Conservation (phyloP, 305 asterid species). For the Nicotiana rustica region DNA sequence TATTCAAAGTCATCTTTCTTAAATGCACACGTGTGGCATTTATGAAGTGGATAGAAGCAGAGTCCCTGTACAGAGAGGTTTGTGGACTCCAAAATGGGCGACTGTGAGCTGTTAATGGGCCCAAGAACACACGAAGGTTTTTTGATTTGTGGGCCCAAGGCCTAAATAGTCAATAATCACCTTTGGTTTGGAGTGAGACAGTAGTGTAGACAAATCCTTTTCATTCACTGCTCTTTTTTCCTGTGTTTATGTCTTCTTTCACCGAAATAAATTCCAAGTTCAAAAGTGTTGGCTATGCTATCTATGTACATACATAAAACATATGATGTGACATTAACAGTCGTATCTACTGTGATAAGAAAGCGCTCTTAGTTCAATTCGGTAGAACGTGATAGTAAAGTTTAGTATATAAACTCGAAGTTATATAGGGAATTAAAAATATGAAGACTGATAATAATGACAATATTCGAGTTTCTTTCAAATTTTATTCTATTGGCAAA, state of each 20-base stretch:
- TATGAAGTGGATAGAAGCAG: conserved; percentile 7
- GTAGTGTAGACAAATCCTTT: not conserved
- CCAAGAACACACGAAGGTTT: conserved; percentile 31
- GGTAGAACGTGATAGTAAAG: too few relatives aligned
- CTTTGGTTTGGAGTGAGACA: not conserved
- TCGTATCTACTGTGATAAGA: too few relatives aligned
- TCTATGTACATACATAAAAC: not conserved
- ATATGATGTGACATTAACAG: too few relatives aligned
- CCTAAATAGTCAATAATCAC: not conserved
- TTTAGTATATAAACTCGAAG: not conserved
- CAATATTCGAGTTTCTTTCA: not conserved
- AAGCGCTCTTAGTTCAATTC: too few relatives aligned
- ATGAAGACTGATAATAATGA: not conserved
- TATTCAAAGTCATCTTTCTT: not conserved
- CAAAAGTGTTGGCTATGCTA: not conserved
- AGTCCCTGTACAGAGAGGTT: not conserved
- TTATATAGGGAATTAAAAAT: not conserved
- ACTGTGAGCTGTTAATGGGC: conserved; percentile 26
- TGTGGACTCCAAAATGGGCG: not conserved
- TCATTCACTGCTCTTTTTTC: conserved; percentile 1
- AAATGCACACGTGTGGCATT: conserved; percentile 25
- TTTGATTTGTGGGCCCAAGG: conserved; percentile 16
- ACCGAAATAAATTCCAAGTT: not conserved
- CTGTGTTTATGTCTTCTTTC: not conserved
- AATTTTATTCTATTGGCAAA: too few relatives aligned